These are phyloP conservation scores for Panicum virgatum DNA, from an alignment of 202 grass and related monocot species.

Conservation along the genomic window DNA sequence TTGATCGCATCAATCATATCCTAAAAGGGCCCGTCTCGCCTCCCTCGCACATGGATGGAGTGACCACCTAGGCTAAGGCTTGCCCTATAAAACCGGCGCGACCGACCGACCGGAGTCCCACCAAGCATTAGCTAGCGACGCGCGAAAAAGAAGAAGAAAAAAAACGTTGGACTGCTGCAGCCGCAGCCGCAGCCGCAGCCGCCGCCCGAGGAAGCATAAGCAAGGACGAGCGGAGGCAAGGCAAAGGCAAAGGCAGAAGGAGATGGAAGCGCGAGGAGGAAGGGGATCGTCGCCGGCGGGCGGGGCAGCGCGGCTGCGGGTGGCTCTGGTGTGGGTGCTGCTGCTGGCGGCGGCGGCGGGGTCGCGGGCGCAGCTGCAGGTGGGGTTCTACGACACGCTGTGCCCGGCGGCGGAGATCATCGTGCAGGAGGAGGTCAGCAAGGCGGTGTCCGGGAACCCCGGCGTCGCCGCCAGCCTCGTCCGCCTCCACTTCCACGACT, in stretches of 20 bases:
- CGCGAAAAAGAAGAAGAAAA: neutral
- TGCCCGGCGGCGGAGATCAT: conserved; percentile 87
- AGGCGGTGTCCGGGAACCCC: conserved; percentile 40
- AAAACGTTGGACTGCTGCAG: neutral
- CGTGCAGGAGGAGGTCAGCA: conserved; percentile 72
- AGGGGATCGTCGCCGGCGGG: too few species aligned
- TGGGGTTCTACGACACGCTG: conserved; percentile 65
- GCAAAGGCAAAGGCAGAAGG: neutral
- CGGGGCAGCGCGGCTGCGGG: neutral
- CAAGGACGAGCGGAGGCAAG: neutral
- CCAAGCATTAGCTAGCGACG: conserved; percentile 31
- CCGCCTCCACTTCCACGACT: conserved; percentile 85
- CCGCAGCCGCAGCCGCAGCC: neutral
- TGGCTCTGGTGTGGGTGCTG: neutral
- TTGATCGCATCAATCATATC: conserved; percentile 28
- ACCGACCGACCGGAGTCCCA: neutral
- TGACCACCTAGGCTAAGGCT: neutral
- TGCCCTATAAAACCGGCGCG: conserved; percentile 44
- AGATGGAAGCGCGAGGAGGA: neutral
- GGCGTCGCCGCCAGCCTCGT: conserved; percentile 53
- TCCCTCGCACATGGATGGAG: conserved; percentile 38
- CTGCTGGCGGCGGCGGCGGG: neutral
- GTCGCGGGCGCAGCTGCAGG: conserved; percentile 56
- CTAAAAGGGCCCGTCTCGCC: neutral
- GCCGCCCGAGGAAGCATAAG: neutral